Percentiles rank a stretch among this genome's conserved stretches.
Evolutionary conservation across 2,329 filamentous ascomycete genomes (phyloP).

Genomic region (Rhynchosporium agropyri): DNA sequence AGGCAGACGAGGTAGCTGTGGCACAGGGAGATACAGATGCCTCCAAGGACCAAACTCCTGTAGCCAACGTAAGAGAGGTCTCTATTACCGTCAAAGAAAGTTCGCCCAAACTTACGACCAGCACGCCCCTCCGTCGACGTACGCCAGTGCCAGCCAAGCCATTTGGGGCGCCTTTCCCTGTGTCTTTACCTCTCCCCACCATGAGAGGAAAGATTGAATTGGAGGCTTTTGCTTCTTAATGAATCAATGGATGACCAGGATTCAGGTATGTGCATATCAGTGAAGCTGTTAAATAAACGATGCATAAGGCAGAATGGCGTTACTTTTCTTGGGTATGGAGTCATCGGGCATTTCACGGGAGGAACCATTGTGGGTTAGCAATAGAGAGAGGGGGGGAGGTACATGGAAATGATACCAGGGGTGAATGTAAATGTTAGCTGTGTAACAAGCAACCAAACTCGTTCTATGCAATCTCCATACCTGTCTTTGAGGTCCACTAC

Average conservation of each 20-base stretch:
- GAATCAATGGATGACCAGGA: background rate
- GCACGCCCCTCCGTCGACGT: background rate
- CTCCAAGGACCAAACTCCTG: background rate
- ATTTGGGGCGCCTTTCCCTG: background rate
- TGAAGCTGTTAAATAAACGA: slow-evolving; percentile 10
- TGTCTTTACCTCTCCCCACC: background rate
- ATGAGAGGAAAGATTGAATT: slow-evolving; percentile 2
- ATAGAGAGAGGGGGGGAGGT: background rate
- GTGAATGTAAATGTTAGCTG: background rate
- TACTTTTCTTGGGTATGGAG: slow-evolving; percentile 11
- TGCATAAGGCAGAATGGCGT: slow-evolving; percentile 13
- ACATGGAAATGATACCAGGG: background rate
- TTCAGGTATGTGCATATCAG: slow-evolving; percentile 4
- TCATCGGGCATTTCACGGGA: slow-evolving; percentile 5
- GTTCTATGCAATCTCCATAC: background rate
- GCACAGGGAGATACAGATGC: background rate
- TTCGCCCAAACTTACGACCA: background rate
- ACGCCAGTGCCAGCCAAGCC: background rate
- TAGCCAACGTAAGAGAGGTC: background rate
- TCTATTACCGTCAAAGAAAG: background rate
- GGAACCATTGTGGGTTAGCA: background rate
- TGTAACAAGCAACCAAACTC: background rate
- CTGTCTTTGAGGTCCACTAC: background rate
- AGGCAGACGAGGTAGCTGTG: background rate
- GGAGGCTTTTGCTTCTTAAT: slow-evolving; percentile 4